Conservation (phyloP, 805 yeast species). For the Yarrowia sp. region DNA sequence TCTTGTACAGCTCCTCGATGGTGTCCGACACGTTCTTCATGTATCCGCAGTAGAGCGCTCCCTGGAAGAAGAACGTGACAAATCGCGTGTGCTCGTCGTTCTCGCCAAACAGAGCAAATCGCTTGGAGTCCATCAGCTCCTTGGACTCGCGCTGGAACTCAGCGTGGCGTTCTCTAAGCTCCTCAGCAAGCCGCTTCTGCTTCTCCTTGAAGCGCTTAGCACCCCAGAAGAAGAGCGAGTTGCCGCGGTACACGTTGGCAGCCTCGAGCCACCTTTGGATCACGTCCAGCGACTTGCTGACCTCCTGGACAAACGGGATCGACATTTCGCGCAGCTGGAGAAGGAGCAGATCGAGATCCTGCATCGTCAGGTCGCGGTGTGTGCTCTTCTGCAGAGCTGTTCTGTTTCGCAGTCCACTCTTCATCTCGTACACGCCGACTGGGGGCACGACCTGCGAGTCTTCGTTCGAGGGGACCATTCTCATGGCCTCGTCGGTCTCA, state of each 20-base stretch:
- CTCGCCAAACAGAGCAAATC: background rate
- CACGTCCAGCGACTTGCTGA: background rate
- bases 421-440: background rate
- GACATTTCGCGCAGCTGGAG: background rate
- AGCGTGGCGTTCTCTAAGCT: background rate
- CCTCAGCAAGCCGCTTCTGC: background rate
- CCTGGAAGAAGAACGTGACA: background rate
- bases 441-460: background rate
- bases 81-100: background rate
- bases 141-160: background rate
- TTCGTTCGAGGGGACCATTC: background rate
- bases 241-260: background rate
- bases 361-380: background rate
- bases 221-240: background rate
- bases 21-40: background rate
- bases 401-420: background rate
- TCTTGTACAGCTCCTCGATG: background rate
- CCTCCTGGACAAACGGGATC: background rate
- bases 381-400: conserved; percentile 4
- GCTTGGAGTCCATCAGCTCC: background rate
- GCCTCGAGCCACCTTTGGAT: background rate
- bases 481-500: background rate
- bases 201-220: background rate
- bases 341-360: background rate
- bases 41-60: background rate